Percentiles rank a stretch among this genome's conserved stretches.
These are phyloP conservation scores for Manihot esculenta DNA, from an alignment of 441 rosid species.

Conservation along the genomic window DNA sequence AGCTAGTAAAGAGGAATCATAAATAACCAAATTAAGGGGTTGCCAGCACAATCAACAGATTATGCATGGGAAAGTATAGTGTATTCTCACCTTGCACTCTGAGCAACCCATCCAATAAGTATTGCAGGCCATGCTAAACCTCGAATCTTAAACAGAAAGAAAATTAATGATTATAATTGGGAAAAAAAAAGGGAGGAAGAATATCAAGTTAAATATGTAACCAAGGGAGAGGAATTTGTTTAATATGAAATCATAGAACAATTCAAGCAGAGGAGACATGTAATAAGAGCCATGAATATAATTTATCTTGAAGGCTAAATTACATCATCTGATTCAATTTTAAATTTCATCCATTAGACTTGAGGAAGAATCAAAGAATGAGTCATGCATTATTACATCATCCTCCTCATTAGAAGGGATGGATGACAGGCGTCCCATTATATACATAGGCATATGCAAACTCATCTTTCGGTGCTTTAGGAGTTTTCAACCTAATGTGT, in stretches of 20 bases:
- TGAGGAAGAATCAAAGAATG: neutral
- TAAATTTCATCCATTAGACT: neutral
- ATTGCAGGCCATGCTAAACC: constrained; percentile 60
- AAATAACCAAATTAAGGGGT: constrained; percentile 3
- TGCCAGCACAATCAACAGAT: constrained; percentile 9
- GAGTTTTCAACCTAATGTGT: neutral
- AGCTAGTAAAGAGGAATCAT: constrained; percentile 3
- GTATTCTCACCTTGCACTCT: constrained; percentile 50
- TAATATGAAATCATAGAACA: neutral
- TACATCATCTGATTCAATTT: neutral
- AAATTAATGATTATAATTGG: neutral
- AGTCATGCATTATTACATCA: neutral
- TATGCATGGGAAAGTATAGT: neutral
- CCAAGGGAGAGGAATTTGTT: neutral
- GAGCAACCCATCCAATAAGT: constrained; percentile 59
- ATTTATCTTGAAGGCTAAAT: neutral
- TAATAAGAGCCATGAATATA: neutral
- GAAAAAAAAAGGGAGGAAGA: neutral
- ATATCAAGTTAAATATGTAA: neutral
- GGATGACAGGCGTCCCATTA: neutral
- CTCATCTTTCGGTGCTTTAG: neutral
- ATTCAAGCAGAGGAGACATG: neutral
- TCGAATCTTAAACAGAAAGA: constrained; percentile 37
- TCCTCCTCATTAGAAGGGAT: neutral
- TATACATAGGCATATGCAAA: neutral